Base-by-base conservation (phyloP, 2,329 filamentous ascomycete genomes). In the Bisporella sp. region DNA sequence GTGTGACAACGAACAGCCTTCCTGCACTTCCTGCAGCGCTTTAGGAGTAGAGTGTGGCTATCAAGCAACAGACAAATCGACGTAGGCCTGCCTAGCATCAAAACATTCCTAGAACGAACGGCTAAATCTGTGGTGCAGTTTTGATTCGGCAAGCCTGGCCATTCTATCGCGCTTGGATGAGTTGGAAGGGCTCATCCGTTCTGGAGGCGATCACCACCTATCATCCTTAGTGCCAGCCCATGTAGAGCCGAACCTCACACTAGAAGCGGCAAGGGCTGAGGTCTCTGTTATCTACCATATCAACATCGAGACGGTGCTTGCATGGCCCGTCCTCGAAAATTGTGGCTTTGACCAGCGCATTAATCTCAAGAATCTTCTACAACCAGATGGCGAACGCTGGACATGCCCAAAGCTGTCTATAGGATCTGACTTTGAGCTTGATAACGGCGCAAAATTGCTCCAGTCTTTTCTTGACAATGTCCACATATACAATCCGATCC, bases 401-500 rank as follows among this genome's bases (percentile, higher is more conserved):
- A 32, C 31, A 5, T 33, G 9, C 29, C 43, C 31, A 39, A 13
- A 30, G 13, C 35, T 44, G 30, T 29, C 49, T 30, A 35, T 44
- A 44, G 5, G 30, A 28, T 11, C 37, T 30, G 37, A 46, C 28
- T 47, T 41, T 41, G 29, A 45, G 9, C 31, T 11, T n/a, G n/a
- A 6, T 29, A 31, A 31, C 9, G 29, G n/a, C 3, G 28, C n/a
- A 7, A 12, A 37, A n/a, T 13, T 46, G 33, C 45, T 46, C 5
- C 31, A 46, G 33, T 33, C 11, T 30, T 79, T 78, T 54, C 73
- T 77, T 48, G 59, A 65, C 6, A 64, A 73, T 41, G 71, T 76
- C 1, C 74, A 78, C 56, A 71, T 72, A 60, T 74, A 73, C 44
- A 79, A 78, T 46, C 76, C 76, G 0, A 72, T 78, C 2, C 58